A percentile compares a stretch with the other conserved stretches of the same genome.
phyloP scores from a whole-genome alignment of 2,329 filamentous ascomycete species.

The Phoma sp. region DNA sequence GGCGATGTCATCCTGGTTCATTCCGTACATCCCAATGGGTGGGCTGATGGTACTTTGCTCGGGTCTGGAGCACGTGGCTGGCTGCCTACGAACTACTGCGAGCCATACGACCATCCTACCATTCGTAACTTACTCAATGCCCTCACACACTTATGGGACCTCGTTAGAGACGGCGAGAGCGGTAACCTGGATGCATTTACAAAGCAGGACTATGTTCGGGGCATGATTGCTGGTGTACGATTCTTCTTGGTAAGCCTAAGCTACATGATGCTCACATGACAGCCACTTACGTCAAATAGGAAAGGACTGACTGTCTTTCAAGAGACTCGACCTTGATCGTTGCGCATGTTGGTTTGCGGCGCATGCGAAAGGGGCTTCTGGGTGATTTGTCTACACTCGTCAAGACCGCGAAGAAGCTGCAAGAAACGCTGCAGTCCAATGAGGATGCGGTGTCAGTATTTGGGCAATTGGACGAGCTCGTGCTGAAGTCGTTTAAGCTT shows the following conservation, averaged over 20 bases:
- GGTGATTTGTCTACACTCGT: constrained; percentile 90
- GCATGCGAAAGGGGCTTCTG: constrained; percentile 83
- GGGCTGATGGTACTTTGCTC: constrained; percentile 93
- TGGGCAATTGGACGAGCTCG: constrained; percentile 87
- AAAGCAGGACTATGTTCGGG: constrained; percentile 92
- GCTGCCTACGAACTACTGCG: constrained; percentile 98
- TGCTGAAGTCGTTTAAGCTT: constrained; percentile 91
- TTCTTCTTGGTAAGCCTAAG: constrained; percentile 76
- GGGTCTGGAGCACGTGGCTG: constrained; percentile 87
- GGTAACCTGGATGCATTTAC: constrained; percentile 80
- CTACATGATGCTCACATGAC: background rate
- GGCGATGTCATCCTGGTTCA: constrained; percentile 94
- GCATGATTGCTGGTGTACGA: constrained; percentile 90
- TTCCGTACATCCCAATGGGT: constrained; percentile 96
- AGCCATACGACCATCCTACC: constrained; percentile 87
- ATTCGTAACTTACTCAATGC: constrained; percentile 86
- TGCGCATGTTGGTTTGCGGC: constrained; percentile 75
- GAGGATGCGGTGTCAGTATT: constrained; percentile 60
- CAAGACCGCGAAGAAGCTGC: constrained; percentile 84
- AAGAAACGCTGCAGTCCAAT: constrained; percentile 67
- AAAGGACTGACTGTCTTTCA: constrained; percentile 86
- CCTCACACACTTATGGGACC: constrained; percentile 89
- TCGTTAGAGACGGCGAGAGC: constrained; percentile 77
- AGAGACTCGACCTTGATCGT: constrained; percentile 79
- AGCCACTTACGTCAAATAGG: constrained; percentile 59